phyloP scores from a whole-genome alignment of 176 grass and related monocot genomes.

The Musa beccarii region DNA sequence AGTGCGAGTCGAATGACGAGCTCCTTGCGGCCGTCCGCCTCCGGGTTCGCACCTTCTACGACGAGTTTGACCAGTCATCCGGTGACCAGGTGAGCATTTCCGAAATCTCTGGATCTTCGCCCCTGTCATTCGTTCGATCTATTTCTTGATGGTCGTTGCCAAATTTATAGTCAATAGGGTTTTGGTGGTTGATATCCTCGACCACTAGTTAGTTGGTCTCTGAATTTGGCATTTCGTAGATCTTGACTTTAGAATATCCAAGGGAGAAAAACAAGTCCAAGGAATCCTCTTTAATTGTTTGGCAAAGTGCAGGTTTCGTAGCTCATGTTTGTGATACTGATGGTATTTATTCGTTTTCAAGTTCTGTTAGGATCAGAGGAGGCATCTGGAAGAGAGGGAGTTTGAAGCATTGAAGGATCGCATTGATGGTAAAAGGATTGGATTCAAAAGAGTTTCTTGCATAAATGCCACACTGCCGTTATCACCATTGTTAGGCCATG shows the following conservation, averaged over 20 bases:
- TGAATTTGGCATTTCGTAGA: too few relatives aligned
- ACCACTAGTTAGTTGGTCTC: too few relatives aligned
- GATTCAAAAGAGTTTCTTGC: conserved; percentile 88
- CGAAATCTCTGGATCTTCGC: not conserved
- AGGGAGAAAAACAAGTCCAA: conserved; percentile 19
- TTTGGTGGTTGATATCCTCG: too few relatives aligned
- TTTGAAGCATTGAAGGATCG: conserved; percentile 64
- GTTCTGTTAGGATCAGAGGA: conserved; percentile 66
- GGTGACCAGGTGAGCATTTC: conserved; percentile 54
- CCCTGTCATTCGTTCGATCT: not conserved
- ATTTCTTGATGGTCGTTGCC: not conserved
- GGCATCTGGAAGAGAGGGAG: conserved; percentile 50
- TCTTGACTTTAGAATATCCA: conserved; percentile 34
- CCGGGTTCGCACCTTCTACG: conserved; percentile 78
- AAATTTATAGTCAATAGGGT: too few relatives aligned
- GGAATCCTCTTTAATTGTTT: not conserved
- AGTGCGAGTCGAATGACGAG: conserved; percentile 62
- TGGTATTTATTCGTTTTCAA: conserved; percentile 40
- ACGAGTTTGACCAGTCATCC: conserved; percentile 42
- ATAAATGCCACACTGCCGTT: conserved; percentile 70
- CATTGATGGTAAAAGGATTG: conserved; percentile 76
- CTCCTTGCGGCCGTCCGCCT: conserved; percentile 64
- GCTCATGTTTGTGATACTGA: not conserved
- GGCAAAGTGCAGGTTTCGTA: not conserved
- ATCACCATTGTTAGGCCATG: conserved; percentile 38